Evolutionary conservation across 1,139 yeast species (phyloP).

Genomic region (Blastobotrys arbuscula): DNA sequence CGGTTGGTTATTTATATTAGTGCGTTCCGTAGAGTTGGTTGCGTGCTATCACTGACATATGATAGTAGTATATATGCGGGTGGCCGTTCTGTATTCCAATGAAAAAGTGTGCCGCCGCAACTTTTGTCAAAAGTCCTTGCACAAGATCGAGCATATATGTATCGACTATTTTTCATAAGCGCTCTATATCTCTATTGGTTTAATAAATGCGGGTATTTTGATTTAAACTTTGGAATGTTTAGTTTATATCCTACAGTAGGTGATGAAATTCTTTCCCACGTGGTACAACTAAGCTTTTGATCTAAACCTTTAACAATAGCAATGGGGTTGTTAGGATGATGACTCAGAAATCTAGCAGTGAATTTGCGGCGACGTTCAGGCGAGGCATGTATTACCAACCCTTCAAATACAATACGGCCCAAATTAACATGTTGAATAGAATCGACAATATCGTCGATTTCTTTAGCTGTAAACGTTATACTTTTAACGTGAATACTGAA

Average conservation of each 20-base stretch:
- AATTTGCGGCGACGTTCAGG: background rate
- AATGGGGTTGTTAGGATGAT: background rate
- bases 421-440: background rate
- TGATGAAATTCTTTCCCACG: background rate
- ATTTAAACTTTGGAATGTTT: background rate
- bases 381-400: background rate
- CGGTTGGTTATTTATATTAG: no score
- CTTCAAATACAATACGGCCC: background rate
- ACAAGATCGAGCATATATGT: no score
- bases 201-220: background rate
- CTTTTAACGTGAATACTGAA: background rate
- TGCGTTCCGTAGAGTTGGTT: no score
- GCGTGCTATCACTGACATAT: no score
- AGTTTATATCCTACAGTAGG: background rate
- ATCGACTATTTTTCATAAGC: background rate
- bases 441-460: background rate
- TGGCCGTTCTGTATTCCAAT: no score
- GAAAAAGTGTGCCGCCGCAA: no score
- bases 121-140: no score
- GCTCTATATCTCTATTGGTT: background rate
- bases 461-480: background rate
- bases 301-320: background rate
- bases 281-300: background rate
- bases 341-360: background rate
- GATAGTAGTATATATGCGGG: no score